phyloP scores from a whole-genome alignment of 768 basidiomycete species.

The Boletus pseudo-olivaceus region DNA sequence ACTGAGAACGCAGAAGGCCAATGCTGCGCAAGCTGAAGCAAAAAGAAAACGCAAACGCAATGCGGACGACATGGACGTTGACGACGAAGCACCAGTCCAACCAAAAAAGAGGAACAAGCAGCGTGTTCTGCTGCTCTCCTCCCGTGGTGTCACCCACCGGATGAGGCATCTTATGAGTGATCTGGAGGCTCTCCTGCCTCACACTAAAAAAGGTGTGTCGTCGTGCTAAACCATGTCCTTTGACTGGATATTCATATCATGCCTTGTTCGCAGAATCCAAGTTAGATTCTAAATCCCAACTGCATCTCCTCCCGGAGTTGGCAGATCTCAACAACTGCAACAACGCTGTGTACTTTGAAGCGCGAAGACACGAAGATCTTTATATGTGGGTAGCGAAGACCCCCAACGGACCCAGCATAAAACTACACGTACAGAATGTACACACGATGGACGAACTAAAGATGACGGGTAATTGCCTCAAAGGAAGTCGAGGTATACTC shows the following conservation, averaged over 20 bases:
- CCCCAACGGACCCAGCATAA: conserved; percentile 95
- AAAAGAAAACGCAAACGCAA: conserved; percentile 58
- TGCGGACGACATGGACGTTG: conserved; percentile 57
- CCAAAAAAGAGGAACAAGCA: conserved; percentile 86
- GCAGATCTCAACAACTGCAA: conserved; percentile 98
- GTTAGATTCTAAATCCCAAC: conserved; percentile 93
- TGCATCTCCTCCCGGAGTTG: conserved; percentile 90
- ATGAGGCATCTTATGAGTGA: conserved; percentile 99
- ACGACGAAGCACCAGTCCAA: conserved; percentile 39
- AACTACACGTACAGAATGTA: conserved; percentile 96
- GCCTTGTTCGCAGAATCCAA: conserved; percentile 70
- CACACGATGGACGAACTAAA: conserved; percentile 99
- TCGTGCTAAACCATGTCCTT: background rate
- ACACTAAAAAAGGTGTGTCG: conserved; percentile 89
- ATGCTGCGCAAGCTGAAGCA: conserved; percentile 46
- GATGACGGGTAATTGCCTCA: conserved; percentile 98
- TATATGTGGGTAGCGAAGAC: conserved; percentile 97
- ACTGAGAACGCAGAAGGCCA: conserved; percentile 57
- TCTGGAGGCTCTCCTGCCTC: conserved; percentile 83
- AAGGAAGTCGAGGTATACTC: conserved; percentile 88
- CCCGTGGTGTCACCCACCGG: conserved; percentile 90
- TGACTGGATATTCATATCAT: background rate
- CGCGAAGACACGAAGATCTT: conserved; percentile 90
- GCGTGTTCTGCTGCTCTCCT: conserved; percentile 87
- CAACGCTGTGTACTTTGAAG: conserved; percentile 96